Base-by-base conservation (phyloP, 768 basidiomycete genomes). In the Tephrocybe sp. region DNA sequence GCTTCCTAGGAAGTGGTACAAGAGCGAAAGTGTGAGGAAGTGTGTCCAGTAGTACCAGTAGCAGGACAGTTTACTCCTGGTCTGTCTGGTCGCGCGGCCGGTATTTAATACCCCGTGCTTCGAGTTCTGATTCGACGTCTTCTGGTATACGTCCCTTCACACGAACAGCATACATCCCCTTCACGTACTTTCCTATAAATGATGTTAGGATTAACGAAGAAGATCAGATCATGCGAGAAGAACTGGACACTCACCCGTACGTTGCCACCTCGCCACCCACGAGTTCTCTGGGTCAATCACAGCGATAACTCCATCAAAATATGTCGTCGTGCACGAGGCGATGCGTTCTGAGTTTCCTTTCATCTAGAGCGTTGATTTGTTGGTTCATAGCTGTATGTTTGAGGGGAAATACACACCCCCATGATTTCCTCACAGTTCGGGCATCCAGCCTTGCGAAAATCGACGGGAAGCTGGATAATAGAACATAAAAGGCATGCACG, bases 241-340 rank as follows among this genome's bases (percentile, higher is more conserved):
- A 41, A 53, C 19, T 30, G 77, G 87, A 55, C 58, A 95, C 96
- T 55, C 59, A 95, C 96, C 83, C 58, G 88, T 92, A 65, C 96
- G 73, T 68, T 99, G 95, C 94, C 95, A 99, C 58, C 89, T 81
- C 6, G 91, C 90, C 5, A 98, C 94, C 97, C 97, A 99, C 65
- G 91, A 93, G 42, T 79, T 78, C 59, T 90, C 85, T 2, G 95
- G 87, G 60, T 90, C 83, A 39, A 93, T 83, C 41, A 93, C 82
- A 0, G 94, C 83, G 56, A 98, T 90, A 34, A 92, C 77, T 11
- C 97, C 97, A 59, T 98, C 96, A 58, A 90, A 99, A 57, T 90
- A 85, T 1, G 89, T 84, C 20, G 93, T 95, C 9, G 96, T 99
- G 67, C 94, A 98, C 42, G 80, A 76, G 10, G 79, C 69, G 26